Evolutionary conservation across 2,329 filamentous ascomycete genomes (phyloP).

Genomic region (Westerdykella ornata): DNA sequence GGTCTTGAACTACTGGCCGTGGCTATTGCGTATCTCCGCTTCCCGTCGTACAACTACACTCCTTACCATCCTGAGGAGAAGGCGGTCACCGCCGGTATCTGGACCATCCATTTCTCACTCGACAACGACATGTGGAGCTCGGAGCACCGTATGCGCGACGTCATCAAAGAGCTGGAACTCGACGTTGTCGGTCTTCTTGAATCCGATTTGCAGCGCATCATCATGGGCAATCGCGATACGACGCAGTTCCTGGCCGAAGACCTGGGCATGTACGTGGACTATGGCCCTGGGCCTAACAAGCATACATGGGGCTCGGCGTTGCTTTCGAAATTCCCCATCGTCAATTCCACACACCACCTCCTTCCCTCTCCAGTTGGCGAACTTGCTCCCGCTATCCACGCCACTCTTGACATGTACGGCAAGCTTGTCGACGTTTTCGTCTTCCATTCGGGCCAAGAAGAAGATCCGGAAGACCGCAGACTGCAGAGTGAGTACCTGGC

Average conservation of each 20-base stretch:
- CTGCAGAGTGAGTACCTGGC: slow-evolving; percentile 82
- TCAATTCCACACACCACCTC: slow-evolving; percentile 94
- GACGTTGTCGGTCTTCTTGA: slow-evolving; percentile 94
- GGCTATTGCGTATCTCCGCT: slow-evolving; percentile 76
- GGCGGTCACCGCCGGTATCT: slow-evolving; percentile 87
- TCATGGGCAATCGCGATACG: slow-evolving; percentile 97
- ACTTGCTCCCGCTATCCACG: slow-evolving; percentile 89
- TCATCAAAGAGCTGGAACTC: slow-evolving; percentile 90
- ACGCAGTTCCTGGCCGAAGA: slow-evolving; percentile 95
- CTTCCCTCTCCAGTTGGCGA: slow-evolving; percentile 91
- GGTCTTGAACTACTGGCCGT: slow-evolving; percentile 73
- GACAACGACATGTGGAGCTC: slow-evolving; percentile 99
- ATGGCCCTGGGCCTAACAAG: slow-evolving; percentile 94
- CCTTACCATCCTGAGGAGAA: slow-evolving; percentile 86
- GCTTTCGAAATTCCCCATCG: slow-evolving; percentile 92
- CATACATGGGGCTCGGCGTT: slow-evolving; percentile 95
- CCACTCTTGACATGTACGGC: slow-evolving; percentile 90
- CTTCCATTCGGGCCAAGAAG: slow-evolving; percentile 97
- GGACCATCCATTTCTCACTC: slow-evolving; percentile 96
- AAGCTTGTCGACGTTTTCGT: slow-evolving; percentile 88
- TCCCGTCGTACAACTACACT: slow-evolving; percentile 85
- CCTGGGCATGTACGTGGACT: slow-evolving; percentile 97
- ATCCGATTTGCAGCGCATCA: slow-evolving; percentile 89
- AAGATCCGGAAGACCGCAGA: slow-evolving; percentile 85
- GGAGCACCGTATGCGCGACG: slow-evolving; percentile 84